Percentiles rank a stretch among this genome's conserved stretches.
phyloP scores from a whole-genome alignment of 768 basidiomycete genomes.

The Agrocybe pediades region DNA sequence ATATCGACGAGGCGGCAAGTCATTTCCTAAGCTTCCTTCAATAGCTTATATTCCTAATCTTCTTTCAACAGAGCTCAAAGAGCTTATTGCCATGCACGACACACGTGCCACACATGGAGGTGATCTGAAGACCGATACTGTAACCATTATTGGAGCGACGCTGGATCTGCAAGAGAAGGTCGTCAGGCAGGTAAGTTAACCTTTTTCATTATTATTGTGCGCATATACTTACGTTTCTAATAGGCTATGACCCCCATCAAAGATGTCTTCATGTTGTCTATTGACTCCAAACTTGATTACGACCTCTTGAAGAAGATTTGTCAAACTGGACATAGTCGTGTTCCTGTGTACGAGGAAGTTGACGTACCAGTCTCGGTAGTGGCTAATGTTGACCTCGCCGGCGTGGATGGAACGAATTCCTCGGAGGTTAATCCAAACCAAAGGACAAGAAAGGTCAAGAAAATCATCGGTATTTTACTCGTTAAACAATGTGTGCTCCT shows the following conservation, averaged over 20 bases:
- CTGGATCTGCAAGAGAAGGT: constrained; percentile 89
- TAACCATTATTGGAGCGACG: constrained; percentile 87
- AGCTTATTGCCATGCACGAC: constrained; percentile 88
- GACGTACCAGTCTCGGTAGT: constrained; percentile 53
- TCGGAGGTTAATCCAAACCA: constrained; percentile 14
- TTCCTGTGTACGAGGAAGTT: constrained; percentile 81
- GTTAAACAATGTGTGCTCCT: constrained; percentile 90
- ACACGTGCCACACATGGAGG: constrained; percentile 74
- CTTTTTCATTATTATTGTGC: background rate
- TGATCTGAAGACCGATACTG: constrained; percentile 84
- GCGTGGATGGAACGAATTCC: constrained; percentile 7
- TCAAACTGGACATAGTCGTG: constrained; percentile 79
- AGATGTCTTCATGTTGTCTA: constrained; percentile 85
- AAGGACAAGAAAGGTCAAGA: constrained; percentile 63
- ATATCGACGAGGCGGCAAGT: constrained; percentile 69
- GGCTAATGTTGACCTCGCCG: constrained; percentile 1
- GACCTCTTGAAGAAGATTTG: constrained; percentile 76
- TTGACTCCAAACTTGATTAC: constrained; percentile 82
- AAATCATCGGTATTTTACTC: constrained; percentile 83
- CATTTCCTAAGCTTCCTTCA: background rate
- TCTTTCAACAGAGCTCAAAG: constrained; percentile 70
- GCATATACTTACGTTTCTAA: background rate
- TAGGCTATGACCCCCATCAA: constrained; percentile 83
- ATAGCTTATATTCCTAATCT: background rate
- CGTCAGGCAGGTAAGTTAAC: constrained; percentile 56